A percentile compares a stretch with the other conserved stretches of the same genome.
Evolutionary conservation across 805 yeast genomes (phyloP).

Genomic region (Metschnikowia hibisci): DNA sequence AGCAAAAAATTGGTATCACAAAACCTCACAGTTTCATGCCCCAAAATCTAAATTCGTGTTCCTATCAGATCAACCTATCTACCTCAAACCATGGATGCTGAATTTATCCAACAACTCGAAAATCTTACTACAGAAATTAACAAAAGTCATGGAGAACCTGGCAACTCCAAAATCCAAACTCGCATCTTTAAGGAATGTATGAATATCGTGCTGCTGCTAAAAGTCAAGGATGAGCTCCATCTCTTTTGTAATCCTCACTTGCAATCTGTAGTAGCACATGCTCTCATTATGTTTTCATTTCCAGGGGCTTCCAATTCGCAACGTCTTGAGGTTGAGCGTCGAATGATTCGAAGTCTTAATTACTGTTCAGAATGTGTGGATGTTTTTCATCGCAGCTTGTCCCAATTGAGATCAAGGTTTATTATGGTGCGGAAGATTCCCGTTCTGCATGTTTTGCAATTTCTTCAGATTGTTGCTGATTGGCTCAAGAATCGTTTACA

Average conservation of each 20-base stretch:
- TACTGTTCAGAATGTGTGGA: slow-evolving; percentile 53
- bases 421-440: slow-evolving; percentile 45
- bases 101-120: not conserved
- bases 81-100: slow-evolving; percentile 2
- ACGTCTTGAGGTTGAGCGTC: slow-evolving; percentile 29
- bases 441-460: slow-evolving; percentile 28
- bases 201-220: slow-evolving; percentile 16
- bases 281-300: slow-evolving; percentile 59
- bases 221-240: slow-evolving; percentile 29
- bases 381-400: slow-evolving; percentile 51
- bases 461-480: slow-evolving; percentile 28
- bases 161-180: slow-evolving; percentile 27
- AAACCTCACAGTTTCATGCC: too few species aligned
- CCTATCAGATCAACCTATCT: not conserved
- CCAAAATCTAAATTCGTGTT: too few species aligned
- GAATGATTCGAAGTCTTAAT: slow-evolving; percentile 41
- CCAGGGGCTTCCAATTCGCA: slow-evolving; percentile 34
- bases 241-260: slow-evolving; percentile 53
- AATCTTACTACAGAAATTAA: slow-evolving; percentile 22
- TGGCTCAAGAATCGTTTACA: slow-evolving; percentile 32
- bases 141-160: slow-evolving; percentile 24
- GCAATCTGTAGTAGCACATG: slow-evolving; percentile 48
- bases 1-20: too few species aligned
- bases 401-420: slow-evolving; percentile 49
- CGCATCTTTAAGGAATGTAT: slow-evolving; percentile 24